These are phyloP conservation scores for Russula virescens DNA, from an alignment of 768 basidiomycete genomes.

Conservation along the genomic window DNA sequence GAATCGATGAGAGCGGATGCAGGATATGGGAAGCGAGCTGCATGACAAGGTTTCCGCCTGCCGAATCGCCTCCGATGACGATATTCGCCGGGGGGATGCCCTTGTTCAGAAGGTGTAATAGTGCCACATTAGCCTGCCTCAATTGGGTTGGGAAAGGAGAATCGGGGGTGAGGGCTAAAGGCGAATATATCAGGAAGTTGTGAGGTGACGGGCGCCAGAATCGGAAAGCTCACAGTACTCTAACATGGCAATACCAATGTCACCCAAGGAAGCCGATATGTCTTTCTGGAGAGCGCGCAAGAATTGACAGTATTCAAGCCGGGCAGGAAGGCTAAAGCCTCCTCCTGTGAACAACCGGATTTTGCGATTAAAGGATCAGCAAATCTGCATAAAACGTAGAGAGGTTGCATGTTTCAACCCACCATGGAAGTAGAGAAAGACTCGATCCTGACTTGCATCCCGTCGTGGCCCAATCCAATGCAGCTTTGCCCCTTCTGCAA, in stretches of 20 bases:
- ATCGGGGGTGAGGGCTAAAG: slow-evolving; percentile 1
- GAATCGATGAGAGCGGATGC: slow-evolving; percentile 20
- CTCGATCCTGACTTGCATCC: not conserved
- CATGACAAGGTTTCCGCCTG: slow-evolving; percentile 24
- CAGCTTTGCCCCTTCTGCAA: slow-evolving; percentile 1
- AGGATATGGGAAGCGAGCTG: slow-evolving; percentile 23
- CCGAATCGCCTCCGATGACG: slow-evolving; percentile 24
- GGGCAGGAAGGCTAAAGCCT: not conserved
- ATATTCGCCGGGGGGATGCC: slow-evolving; percentile 24
- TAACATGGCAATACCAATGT: slow-evolving; percentile 1
- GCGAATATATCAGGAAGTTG: not conserved
- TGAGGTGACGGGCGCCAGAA: not conserved
- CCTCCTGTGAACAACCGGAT: not conserved
- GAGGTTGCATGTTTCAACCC: too few species aligned
- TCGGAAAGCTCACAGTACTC: slow-evolving; percentile 4
- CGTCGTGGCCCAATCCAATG: slow-evolving; percentile 14
- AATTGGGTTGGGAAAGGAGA: slow-evolving; percentile 24
- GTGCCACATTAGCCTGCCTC: slow-evolving; percentile 19
- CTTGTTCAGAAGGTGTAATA: slow-evolving; percentile 19
- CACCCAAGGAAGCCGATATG: not conserved
- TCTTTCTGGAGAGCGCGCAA: not conserved
- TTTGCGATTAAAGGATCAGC: not conserved
- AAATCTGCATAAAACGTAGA: too few species aligned
- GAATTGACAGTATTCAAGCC: not conserved
- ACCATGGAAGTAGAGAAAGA: slow-evolving; percentile 12